A percentile compares a stretch with the other conserved stretches of the same genome.
Evolutionary conservation across 2,329 filamentous ascomycete genomes (phyloP).

Genomic region (Sporothrix euskadiensis): DNA sequence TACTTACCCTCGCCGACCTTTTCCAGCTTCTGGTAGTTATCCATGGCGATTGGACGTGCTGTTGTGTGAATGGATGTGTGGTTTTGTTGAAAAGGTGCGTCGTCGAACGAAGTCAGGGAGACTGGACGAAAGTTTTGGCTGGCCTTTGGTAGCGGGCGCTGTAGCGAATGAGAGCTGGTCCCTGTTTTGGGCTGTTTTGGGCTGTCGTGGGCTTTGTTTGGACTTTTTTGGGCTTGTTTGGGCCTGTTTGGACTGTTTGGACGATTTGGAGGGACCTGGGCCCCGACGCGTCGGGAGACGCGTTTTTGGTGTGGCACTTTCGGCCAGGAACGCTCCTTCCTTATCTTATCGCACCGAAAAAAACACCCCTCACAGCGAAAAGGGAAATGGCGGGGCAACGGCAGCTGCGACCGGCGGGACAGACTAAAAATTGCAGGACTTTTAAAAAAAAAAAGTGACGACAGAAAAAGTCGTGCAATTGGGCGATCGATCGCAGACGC

Average conservation of each 20-base stretch:
- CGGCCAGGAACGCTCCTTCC: background rate
- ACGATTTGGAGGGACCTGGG: background rate
- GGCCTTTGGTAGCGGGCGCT: conserved; percentile 16
- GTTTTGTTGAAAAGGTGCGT: background rate
- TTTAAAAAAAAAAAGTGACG: background rate
- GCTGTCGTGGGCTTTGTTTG: too few relatives aligned
- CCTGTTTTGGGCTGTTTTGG: background rate
- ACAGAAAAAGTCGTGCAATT: background rate
- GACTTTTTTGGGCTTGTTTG: too few relatives aligned
- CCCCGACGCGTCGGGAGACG: conserved; percentile 24
- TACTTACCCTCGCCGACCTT: conserved; percentile 83
- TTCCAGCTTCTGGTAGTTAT: conserved; percentile 91
- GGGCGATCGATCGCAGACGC: too few relatives aligned
- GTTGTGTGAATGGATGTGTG: background rate
- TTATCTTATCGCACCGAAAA: conserved; percentile 23
- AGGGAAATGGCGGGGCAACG: conserved; percentile 27
- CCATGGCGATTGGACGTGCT: conserved; percentile 54
- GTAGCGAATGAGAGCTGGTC: background rate
- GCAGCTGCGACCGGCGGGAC: conserved; percentile 18
- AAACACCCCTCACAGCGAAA: background rate
- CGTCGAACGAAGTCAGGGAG: background rate
- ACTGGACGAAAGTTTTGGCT: background rate
- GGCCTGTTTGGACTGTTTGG: background rate
- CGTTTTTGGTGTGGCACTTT: conserved; percentile 20
- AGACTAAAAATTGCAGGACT: background rate